Percentiles rank a stretch among this genome's conserved stretches.
phyloP scores from a whole-genome alignment of 1,284 basidiomycete species.

The Ganoderma meredithae region DNA sequence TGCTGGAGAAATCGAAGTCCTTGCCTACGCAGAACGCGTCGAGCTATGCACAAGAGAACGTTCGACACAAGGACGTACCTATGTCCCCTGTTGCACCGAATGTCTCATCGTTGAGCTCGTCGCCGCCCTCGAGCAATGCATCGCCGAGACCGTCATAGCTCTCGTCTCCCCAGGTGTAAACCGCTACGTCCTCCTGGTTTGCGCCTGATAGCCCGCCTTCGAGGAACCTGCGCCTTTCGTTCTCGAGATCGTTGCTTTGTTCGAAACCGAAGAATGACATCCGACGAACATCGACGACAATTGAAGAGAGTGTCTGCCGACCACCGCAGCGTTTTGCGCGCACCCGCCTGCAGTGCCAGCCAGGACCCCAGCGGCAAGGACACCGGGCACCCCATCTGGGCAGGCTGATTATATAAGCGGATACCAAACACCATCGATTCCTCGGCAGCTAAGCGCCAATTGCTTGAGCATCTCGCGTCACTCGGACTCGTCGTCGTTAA shows the following conservation, averaged over 20 bases:
- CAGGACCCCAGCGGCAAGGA: neutral
- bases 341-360: too few species aligned
- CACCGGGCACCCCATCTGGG: neutral
- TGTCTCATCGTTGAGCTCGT: conserved; percentile 96
- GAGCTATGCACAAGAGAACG: neutral
- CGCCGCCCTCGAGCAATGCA: conserved; percentile 85
- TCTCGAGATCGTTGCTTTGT: conserved; percentile 63
- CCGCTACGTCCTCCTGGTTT: conserved; percentile 78
- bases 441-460: too few species aligned
- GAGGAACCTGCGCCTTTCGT: conserved; percentile 63
- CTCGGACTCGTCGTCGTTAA: too few species aligned
- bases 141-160: conserved; percentile 92
- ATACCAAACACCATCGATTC: too few species aligned
- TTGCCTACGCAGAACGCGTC: conserved; percentile 64
- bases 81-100: conserved; percentile 80
- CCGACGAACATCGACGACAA: conserved; percentile 34
- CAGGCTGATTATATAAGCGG: too few species aligned
- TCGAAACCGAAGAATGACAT: conserved; percentile 88
- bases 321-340: neutral
- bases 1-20: conserved; percentile 88
- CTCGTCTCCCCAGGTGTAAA: conserved; percentile 90
- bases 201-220: conserved; percentile 46
- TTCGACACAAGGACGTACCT: conserved; percentile 56
- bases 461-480: too few species aligned
- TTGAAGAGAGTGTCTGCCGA: conserved; percentile 7